Evolutionary conservation across 2,329 filamentous ascomycete genomes (phyloP).

Genomic region (Fusarium albosuccineum): DNA sequence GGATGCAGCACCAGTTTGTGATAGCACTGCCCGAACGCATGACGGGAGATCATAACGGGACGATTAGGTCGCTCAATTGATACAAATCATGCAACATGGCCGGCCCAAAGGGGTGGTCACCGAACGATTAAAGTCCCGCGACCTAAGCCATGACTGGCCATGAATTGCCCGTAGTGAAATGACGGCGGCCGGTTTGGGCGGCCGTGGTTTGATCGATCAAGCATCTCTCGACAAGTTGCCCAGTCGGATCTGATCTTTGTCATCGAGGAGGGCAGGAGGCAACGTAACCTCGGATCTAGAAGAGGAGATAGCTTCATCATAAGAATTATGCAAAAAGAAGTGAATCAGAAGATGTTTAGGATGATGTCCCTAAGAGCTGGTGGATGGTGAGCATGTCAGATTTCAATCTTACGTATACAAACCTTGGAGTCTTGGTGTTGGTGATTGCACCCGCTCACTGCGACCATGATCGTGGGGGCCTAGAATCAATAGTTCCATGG

Average conservation of each 20-base stretch:
- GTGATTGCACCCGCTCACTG: too few species aligned
- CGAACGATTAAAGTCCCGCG: conserved; percentile 10
- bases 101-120: conserved; percentile 29
- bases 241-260: not conserved
- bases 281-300: too few species aligned
- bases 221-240: not conserved
- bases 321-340: too few species aligned
- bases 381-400: too few species aligned
- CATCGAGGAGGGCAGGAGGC: not conserved
- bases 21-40: conserved; percentile 42
- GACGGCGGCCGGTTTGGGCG: conserved; percentile 15
- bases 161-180: conserved; percentile 13
- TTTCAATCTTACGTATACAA: too few species aligned
- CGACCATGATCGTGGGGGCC: not conserved
- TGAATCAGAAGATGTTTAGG: too few species aligned
- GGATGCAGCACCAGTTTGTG: conserved; percentile 37
- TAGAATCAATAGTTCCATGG: conserved; percentile 9
- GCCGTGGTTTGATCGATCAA: conserved; percentile 38
- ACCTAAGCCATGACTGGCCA: conserved; percentile 1
- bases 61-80: conserved; percentile 41
- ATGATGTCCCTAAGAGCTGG: too few species aligned
- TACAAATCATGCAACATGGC: conserved; percentile 42
- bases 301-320: too few species aligned
- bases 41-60: conserved; percentile 30
- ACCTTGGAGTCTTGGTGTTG: too few species aligned